Percentiles rank a stretch among this genome's conserved stretches.
These are phyloP conservation scores for Boletus rubroflammeus DNA, from an alignment of 768 basidiomycete genomes.

Conservation along the genomic window DNA sequence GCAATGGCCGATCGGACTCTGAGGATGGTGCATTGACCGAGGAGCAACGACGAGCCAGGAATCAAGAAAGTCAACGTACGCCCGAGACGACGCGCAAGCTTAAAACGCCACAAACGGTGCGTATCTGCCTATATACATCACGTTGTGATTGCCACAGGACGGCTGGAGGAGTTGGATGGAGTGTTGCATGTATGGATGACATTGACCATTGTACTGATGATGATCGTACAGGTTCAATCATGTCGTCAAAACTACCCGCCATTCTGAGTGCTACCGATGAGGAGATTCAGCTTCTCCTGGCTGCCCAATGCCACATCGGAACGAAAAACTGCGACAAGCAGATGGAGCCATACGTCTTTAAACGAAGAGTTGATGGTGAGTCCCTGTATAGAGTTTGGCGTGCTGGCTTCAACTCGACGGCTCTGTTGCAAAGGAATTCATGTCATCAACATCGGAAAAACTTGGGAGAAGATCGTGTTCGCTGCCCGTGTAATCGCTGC, in stretches of 20 bases:
- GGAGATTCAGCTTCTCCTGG: conserved; percentile 92
- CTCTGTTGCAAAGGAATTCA: conserved; percentile 69
- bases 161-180: conserved; percentile 34
- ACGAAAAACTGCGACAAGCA: conserved; percentile 99
- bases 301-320: conserved; percentile 95
- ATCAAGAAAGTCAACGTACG: conserved; percentile 38
- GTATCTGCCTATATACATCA: conserved; percentile 20
- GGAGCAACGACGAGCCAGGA: conserved; percentile 19
- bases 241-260: conserved; percentile 91
- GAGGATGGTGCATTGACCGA: conserved; percentile 1
- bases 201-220: conserved; percentile 27
- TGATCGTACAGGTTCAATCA: conserved; percentile 34
- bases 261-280: conserved; percentile 93
- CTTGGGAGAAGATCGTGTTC: conserved; percentile 98
- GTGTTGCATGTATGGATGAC: conserved; percentile 32
- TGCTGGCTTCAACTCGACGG: conserved; percentile 11
- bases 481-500: conserved; percentile 97
- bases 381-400: conserved; percentile 6
- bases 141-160: conserved; percentile 4
- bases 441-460: conserved; percentile 98
- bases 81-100: conserved; percentile 37
- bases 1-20: conserved; percentile 24
- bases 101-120: conserved; percentile 39
- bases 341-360: conserved; percentile 98
- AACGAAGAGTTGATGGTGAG: conserved; percentile 91